Evolutionary conservation across 2,329 filamentous ascomycete species (phyloP), one percentile per base, ranked within the genome.

Genomic region (Apiospora sp.): DNA sequence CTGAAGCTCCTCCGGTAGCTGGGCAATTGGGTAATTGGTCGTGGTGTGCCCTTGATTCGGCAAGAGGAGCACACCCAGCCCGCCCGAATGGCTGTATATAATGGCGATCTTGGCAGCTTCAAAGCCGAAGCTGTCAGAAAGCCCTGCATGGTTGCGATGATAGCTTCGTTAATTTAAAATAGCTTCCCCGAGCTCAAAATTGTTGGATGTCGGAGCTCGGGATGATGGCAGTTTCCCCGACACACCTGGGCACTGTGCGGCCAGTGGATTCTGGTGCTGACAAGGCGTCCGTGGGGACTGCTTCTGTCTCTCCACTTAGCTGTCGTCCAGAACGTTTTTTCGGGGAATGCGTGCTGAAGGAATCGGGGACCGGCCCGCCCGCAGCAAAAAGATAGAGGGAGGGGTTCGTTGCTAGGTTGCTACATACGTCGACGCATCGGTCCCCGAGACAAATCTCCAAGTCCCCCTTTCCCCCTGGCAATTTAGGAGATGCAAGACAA

Each of bases 1-100:
- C 72, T 78, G 41, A 69, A 71, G 69, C 49, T 73, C 68, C 51
- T 70, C 48, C 46, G 41, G 46, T 44, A 27, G 48, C 61, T 68
- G 71, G 67, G 24, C 7, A 37, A n/a, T n/a, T 7, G 13, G 64
- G 61, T 16, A 14, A 44, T 44, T 48, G 24, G 68, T 14, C n/a
- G 22, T 22, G n/a, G 19, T 41, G 68, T 22, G 67, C 44, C 54
- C 48, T 67, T 22, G 54, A 14, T 19, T 34, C 16, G 41, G 64
- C 37, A 67, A n/a, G 54, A 70, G 14, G 46, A 24, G 37, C 54
- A 71, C 24, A 44, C 37, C 69, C 69, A 71, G 69, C 51, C 41
- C 8, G 58, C n/a, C 16, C 69, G 51, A 37, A 49, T 22, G 27
- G 69, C 54, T 27, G 54, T 48, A 37, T 64, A 22, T 13, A 51